Evolutionary conservation across 139 green algal species (phyloP).

Genomic region (Eudorina sp.): DNA sequence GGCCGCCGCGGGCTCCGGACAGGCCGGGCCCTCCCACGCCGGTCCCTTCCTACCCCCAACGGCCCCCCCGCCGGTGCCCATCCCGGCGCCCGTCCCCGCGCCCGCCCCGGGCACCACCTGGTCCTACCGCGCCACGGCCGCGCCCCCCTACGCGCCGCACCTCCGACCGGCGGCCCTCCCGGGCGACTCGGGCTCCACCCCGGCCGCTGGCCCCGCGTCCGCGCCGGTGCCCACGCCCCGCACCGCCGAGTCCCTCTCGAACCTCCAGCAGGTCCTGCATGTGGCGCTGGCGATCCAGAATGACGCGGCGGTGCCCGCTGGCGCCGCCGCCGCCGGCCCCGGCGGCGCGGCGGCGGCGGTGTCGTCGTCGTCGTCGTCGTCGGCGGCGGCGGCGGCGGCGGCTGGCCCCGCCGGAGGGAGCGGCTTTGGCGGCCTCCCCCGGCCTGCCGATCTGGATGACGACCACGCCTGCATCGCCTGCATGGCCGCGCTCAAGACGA

Average conservation of each 20-base stretch:
- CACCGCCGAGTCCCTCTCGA: neutral
- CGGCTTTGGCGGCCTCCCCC: neutral
- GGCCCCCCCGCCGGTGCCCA: neutral
- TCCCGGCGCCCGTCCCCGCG: neutral
- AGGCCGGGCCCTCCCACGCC: too few species aligned
- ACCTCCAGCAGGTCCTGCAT: neutral
- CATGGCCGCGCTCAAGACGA: slow-evolving; percentile 12
- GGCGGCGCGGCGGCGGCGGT: neutral
- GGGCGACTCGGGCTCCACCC: neutral
- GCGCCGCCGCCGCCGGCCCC: neutral
- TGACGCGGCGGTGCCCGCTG: neutral
- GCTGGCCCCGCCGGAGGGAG: neutral
- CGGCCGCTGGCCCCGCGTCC: neutral
- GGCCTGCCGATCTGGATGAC: slow-evolving; percentile 5
- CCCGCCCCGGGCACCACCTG: neutral
- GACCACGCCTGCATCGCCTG: slow-evolving; percentile 30
- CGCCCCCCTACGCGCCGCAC: neutral
- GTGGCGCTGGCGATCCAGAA: neutral
- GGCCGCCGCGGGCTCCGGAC: too few species aligned
- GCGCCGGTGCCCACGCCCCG: neutral
- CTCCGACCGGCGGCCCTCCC: neutral
- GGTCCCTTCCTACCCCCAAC: neutral
- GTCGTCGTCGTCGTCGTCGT: neutral
- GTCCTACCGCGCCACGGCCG: slow-evolving; percentile 25
- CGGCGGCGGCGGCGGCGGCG: neutral